phyloP scores from a whole-genome alignment of 768 basidiomycete genomes.

The Psilocybe tampanensis region DNA sequence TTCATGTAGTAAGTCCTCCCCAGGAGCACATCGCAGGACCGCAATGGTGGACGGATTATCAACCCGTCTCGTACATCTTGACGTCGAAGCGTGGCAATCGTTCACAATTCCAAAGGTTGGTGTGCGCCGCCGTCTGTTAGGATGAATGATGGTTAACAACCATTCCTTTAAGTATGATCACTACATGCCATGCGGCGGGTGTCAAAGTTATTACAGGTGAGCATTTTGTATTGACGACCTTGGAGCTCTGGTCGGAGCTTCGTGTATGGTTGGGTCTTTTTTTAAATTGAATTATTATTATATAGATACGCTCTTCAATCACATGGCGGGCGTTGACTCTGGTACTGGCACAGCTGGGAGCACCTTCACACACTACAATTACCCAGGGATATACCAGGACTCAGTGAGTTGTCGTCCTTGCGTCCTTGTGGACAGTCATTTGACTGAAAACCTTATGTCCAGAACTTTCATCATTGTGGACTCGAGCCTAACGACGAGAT shows the following conservation, averaged over 20 bases:
- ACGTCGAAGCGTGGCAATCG: slow-evolving; percentile 68
- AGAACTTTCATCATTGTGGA: slow-evolving; percentile 70
- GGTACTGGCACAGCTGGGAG: slow-evolving; percentile 54
- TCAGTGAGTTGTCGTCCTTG: slow-evolving; percentile 34
- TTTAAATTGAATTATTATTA: neutral
- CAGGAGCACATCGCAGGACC: slow-evolving; percentile 58
- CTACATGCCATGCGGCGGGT: slow-evolving; percentile 54
- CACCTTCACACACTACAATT: slow-evolving; percentile 54
- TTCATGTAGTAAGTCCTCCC: slow-evolving; percentile 51
- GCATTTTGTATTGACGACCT: too few relatives aligned
- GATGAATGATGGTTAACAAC: neutral
- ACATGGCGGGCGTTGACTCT: slow-evolving; percentile 56
- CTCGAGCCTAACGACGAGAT: slow-evolving; percentile 54
- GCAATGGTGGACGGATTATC: slow-evolving; percentile 81
- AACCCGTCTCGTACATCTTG: slow-evolving; percentile 65
- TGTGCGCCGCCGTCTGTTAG: slow-evolving; percentile 7
- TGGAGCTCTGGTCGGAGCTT: too few relatives aligned
- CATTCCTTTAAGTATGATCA: slow-evolving; percentile 41
- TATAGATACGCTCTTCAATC: slow-evolving; percentile 62
- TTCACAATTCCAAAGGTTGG: slow-evolving; percentile 45
- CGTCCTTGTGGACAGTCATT: neutral
- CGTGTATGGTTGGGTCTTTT: neutral
- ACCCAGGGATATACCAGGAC: slow-evolving; percentile 49
- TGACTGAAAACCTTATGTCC: neutral
- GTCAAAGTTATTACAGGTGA: slow-evolving; percentile 56